These are phyloP conservation scores for peach (Prunus persica) DNA, from an alignment of 306 rosid species.

Conservation along the genomic window Prunus_persica_NCBIv2 NC_034010.1:15879001-15879500, in stretches of 20 bases:
- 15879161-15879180: slow-evolving; percentile 75
- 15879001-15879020: slow-evolving; percentile 63
- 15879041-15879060: slow-evolving; percentile 68
- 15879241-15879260: slow-evolving; percentile 79
- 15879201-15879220: slow-evolving; percentile 44
- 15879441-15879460: slow-evolving; percentile 69
- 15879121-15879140: slow-evolving; percentile 64
- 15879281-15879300: slow-evolving; percentile 62
- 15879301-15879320: slow-evolving; percentile 40
- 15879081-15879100: slow-evolving; percentile 38
- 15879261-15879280: slow-evolving; percentile 82
- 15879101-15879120: slow-evolving; percentile 11
- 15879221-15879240: slow-evolving; percentile 73
- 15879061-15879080: slow-evolving; percentile 58
- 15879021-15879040: slow-evolving; percentile 62
- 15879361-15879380: slow-evolving; percentile 64
- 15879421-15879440: slow-evolving; percentile 68
- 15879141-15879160: slow-evolving; percentile 83
- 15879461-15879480: slow-evolving; percentile 59
- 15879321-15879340: slow-evolving; percentile 70
- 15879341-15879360: slow-evolving; percentile 86
- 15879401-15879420: slow-evolving; percentile 55
- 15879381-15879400: slow-evolving; percentile 46
- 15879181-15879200: slow-evolving; percentile 59
- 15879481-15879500: slow-evolving; percentile 54